A percentile compares a stretch with the other conserved stretches of the same genome.
Conservation (phyloP, 108 stramenopile species). For the Ochromonas danica region DNA sequence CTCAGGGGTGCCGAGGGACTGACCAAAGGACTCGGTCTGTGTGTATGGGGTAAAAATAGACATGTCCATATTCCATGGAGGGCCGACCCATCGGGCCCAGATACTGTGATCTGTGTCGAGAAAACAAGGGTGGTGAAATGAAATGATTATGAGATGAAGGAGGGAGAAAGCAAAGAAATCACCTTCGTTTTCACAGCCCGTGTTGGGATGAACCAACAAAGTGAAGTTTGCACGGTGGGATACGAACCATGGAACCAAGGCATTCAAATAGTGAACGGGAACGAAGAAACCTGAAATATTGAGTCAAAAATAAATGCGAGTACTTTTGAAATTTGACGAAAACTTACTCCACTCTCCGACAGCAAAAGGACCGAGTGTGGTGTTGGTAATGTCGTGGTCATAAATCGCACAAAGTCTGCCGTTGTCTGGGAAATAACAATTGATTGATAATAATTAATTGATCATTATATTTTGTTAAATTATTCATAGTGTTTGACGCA, state of each 20-base stretch:
- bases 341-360: slow-evolving; percentile 33
- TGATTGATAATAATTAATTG: too few species aligned
- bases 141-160: neutral
- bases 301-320: too few species aligned
- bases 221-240: neutral
- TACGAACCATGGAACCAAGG: slow-evolving; percentile 21
- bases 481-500: too few species aligned
- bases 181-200: slow-evolving; percentile 28
- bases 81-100: slow-evolving; percentile 15
- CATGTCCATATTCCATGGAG: slow-evolving; percentile 18
- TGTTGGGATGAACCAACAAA: slow-evolving; percentile 25
- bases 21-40: slow-evolving; percentile 3
- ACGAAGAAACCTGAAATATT: neutral
- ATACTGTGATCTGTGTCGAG: slow-evolving; percentile 26
- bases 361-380: slow-evolving; percentile 21
- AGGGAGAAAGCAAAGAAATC: neutral
- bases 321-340: too few species aligned
- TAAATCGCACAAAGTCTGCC: neutral
- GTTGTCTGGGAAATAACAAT: neutral
- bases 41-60: slow-evolving; percentile 12
- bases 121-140: neutral
- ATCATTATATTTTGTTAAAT: too few species aligned
- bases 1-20: neutral
- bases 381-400: slow-evolving; percentile 21
- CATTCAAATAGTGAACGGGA: slow-evolving; percentile 18